phyloP scores from a whole-genome alignment of 805 yeast genomes.

The Kodamaea restingae region DNA sequence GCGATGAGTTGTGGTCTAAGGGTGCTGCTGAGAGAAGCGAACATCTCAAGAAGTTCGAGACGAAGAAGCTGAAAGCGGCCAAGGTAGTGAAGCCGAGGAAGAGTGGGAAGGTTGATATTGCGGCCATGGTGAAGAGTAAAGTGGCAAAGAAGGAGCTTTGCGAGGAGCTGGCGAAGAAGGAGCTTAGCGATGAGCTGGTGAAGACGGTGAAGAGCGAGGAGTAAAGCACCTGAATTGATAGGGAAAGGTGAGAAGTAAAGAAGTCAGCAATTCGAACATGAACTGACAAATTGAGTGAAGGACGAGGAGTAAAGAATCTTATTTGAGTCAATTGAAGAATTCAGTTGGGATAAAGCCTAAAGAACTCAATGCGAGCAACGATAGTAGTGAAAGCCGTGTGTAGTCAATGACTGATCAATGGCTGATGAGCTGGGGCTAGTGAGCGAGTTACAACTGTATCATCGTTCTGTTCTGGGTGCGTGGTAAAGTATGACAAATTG shows the following conservation, averaged over 20 bases:
- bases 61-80: conserved; percentile 5
- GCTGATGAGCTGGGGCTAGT: too few species aligned
- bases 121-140: conserved; percentile 2
- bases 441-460: too few species aligned
- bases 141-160: neutral
- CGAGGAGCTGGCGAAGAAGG: neutral
- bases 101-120: conserved; percentile 10
- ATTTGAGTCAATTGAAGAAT: too few species aligned
- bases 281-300: neutral
- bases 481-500: too few species aligned
- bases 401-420: too few species aligned
- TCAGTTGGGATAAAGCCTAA: too few species aligned
- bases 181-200: neutral
- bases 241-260: too few species aligned
- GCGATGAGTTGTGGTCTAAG: conserved; percentile 43
- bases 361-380: too few species aligned
- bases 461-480: too few species aligned
- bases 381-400: too few species aligned
- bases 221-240: too few species aligned
- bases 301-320: neutral
- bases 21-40: conserved; percentile 73
- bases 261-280: too few species aligned
- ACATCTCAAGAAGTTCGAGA: conserved; percentile 61
- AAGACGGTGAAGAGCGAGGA: neutral
- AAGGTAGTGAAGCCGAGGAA: conserved; percentile 16